Conservation (phyloP, 495 filamentous ascomycete genomes). For the Astrothelium subdiscretum region DNA sequence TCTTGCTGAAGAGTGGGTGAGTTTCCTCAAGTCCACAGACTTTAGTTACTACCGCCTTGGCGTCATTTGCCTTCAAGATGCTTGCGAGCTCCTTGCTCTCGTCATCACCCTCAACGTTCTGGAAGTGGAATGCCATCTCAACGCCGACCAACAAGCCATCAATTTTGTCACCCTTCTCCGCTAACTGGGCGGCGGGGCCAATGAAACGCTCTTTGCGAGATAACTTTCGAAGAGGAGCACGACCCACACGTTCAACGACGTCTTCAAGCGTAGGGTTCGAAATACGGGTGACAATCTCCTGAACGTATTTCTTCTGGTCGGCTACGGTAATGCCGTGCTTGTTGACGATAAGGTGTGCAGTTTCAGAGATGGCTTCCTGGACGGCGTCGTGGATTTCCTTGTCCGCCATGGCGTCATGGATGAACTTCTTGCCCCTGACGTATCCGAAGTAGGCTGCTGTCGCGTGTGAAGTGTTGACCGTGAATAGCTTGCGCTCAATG, state of each 20-base stretch:
- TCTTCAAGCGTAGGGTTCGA: constrained; percentile 92
- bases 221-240: constrained; percentile 86
- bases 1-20: constrained; percentile 60
- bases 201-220: constrained; percentile 90
- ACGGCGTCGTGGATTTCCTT: constrained; percentile 62
- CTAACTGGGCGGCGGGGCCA: constrained; percentile 74
- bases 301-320: constrained; percentile 80
- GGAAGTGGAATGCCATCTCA: constrained; percentile 84
- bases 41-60: constrained; percentile 56
- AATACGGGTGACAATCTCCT: constrained; percentile 85
- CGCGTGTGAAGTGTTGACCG: constrained; percentile 95
- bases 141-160: constrained; percentile 60
- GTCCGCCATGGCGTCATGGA: constrained; percentile 71
- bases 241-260: constrained; percentile 86
- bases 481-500: constrained; percentile 98
- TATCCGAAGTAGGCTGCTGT: constrained; percentile 95
- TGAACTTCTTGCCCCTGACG: constrained; percentile 65
- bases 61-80: constrained; percentile 58
- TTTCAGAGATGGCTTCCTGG: constrained; percentile 64
- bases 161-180: constrained; percentile 60
- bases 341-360: constrained; percentile 65
- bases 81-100: constrained; percentile 73
- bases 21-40: constrained; percentile 61
- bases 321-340: constrained; percentile 69
- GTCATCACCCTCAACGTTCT: constrained; percentile 78